Percentiles rank a stretch among this genome's conserved stretches.
These are phyloP conservation scores for Massarina eburnea DNA, from an alignment of 2,329 filamentous ascomycete genomes.

Conservation along the genomic window DNA sequence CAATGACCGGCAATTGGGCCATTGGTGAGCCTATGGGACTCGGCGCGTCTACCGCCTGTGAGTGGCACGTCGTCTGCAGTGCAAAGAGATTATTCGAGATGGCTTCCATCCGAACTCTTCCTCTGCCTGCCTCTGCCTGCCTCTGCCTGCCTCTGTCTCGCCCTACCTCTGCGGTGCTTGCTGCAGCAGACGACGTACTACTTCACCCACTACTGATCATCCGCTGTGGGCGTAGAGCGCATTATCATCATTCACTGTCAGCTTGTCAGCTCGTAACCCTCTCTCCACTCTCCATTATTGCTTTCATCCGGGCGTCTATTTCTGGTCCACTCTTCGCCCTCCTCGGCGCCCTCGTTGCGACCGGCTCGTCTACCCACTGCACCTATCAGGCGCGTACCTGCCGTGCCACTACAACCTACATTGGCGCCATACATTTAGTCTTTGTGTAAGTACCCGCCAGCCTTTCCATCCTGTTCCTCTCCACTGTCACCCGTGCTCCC, in stretches of 20 bases:
- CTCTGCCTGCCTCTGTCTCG: background rate
- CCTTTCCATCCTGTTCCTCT: slow-evolving; percentile 36
- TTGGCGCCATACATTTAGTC: slow-evolving; percentile 43
- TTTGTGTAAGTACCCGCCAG: slow-evolving; percentile 43
- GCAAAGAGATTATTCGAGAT: background rate
- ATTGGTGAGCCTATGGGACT: slow-evolving; percentile 9
- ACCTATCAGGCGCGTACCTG: slow-evolving; percentile 38
- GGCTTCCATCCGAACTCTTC: slow-evolving; percentile 2
- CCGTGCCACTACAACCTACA: slow-evolving; percentile 34
- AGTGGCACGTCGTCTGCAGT: slow-evolving; percentile 12
- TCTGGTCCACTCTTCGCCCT: slow-evolving; percentile 35
- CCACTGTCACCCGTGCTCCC: slow-evolving; percentile 34
- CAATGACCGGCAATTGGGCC: slow-evolving; percentile 29
- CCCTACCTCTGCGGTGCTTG: background rate
- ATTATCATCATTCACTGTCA: too few species aligned
- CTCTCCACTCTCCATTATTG: slow-evolving; percentile 33
- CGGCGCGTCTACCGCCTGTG: slow-evolving; percentile 14
- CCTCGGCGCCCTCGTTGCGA: slow-evolving; percentile 32
- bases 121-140: background rate
- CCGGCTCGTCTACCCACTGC: slow-evolving; percentile 29
- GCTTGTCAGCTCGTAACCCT: too few species aligned
- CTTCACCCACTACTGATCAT: too few species aligned
- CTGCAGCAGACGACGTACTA: too few species aligned
- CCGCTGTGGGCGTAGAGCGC: too few species aligned
- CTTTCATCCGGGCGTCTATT: slow-evolving; percentile 46